Evolutionary conservation across 768 basidiomycete genomes (phyloP), one percentile per base, ranked within the genome.

Genomic region (Clitopilus passeckerianus): DNA sequence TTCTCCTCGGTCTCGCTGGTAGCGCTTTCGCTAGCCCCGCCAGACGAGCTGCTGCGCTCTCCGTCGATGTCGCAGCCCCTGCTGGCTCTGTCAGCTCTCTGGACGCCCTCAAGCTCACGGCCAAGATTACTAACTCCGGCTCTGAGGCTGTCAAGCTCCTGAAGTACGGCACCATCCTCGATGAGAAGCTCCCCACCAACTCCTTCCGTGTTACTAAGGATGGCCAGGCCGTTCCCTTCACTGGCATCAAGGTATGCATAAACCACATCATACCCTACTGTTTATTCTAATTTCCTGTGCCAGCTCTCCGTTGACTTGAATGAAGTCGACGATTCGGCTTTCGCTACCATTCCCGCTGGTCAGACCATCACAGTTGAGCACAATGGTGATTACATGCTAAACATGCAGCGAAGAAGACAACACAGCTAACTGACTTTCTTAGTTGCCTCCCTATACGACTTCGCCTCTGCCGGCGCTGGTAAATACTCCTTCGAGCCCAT

Each of bases 141-240:
- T 60, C 72, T 33, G 72, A 76, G 57, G 65, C 66, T 52, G 68
- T 78, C 63, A 79, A 74, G 67, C 64, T 80, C 54, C 72, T 81
- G 68, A 78, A 76, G 64, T 79, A 77, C 62, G 75, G 70, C n/a
- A 80, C 79, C 15, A 74, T 80, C 57, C 72, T 80, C 57, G 78
- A 80, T 65, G 70, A 68, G 41, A 59, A 59, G 23, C 65, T 75
- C n/a, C 76, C 77, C 5, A 78, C 77, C 34, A 74, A 71, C 64
- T 78, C 77, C 1, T 80, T 81, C 66, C 67, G 64, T 7, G 72
- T 80, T 60, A 76, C 70, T 43, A 77, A 76, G 64, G 73, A 75
- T 61, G 77, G 72, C 30, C 55, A 65, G 18, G 66, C 64, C 1
- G 77, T 78, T 34, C 55, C 69, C 12, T 81, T 81, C 70, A 78